These are phyloP conservation scores for Phoma sp. DNA, from an alignment of 2,329 filamentous ascomycete genomes.

Conservation along the genomic window DNA sequence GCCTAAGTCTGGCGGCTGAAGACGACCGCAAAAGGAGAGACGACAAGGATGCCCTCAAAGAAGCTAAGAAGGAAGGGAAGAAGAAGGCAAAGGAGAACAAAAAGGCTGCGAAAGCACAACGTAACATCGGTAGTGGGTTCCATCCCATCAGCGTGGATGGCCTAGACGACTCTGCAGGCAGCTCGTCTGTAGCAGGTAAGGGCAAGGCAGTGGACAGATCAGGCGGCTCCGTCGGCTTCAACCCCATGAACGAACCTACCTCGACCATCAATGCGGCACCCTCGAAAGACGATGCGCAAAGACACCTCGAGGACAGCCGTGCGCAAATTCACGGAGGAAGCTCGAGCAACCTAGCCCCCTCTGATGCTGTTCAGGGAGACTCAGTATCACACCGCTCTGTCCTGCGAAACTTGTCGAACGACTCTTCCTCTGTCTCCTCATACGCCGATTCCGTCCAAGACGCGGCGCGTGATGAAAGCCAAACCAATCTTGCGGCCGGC, in stretches of 20 bases:
- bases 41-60: conserved; percentile 80
- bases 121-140: conserved; percentile 61
- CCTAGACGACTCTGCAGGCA: conserved; percentile 34
- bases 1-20: conserved; percentile 87
- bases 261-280: conserved; percentile 49
- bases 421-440: conserved; percentile 83
- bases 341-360: conserved; percentile 53
- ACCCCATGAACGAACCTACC: conserved; percentile 51
- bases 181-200: conserved; percentile 49
- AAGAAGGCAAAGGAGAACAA: conserved; percentile 69
- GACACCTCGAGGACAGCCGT: conserved; percentile 55
- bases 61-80: conserved; percentile 84
- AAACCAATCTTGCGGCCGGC: conserved; percentile 45
- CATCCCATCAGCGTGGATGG: conserved; percentile 61
- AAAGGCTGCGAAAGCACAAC: conserved; percentile 72
- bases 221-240: conserved; percentile 47
- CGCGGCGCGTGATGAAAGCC: conserved; percentile 34
- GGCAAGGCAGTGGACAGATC: conserved; percentile 56
- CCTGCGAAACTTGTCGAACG: conserved; percentile 82
- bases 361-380: conserved; percentile 39
- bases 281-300: conserved; percentile 50
- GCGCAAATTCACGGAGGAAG: conserved; percentile 49
- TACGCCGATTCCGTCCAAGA: conserved; percentile 68
- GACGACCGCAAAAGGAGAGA: conserved; percentile 89
- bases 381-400: conserved; percentile 66